Evolutionary conservation across 2,329 filamentous ascomycete species (phyloP), one percentile per base, ranked within the genome.

Genomic region (Colletotrichum sp.): DNA sequence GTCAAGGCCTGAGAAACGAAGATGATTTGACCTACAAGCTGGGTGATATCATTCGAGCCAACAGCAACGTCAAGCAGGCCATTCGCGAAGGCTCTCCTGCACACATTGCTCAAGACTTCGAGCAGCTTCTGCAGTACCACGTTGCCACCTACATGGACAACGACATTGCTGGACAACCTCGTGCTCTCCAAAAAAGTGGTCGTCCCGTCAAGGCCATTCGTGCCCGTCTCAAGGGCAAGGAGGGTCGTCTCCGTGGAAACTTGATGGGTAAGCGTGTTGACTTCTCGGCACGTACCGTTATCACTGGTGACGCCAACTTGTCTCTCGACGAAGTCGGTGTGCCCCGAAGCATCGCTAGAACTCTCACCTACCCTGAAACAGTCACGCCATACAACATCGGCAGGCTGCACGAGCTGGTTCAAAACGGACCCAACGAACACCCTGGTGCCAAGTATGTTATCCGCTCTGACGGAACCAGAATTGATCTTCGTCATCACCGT

Each of bases 111-210:
- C 92, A 93, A 75, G 97, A 99, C 81, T 99, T 98, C 75, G 95
- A 98, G 85, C 93, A 94, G 78, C 88, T 99, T 36, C 89, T 99
- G 48, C 98, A 99, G 83, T 99, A 98, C 83, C 98, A 99, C 82
- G 96, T 99, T 76, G 98, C 98, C 58, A 99, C 98, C 1, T 98
- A 98, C 86, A 99, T 99, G 98, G 97, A 99, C 86, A 99, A 99
- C 81, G 96, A 99, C 84, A 98, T 99, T 85, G 97, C 98, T 78
- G 96, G 96, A 66, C 93, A 98, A 80, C 97, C 97, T 4, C 96
- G 97, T 80, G 96, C 97, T 4, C 89, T 99, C 82, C 98, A 99
- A 83, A 99, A 99, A 89, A 98, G 96, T 72, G 98, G 98, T 64
- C 93, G 98, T 82, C 96, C 98, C 1, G 94, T 99, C 79, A 99